Percentiles rank a stretch among this genome's conserved stretches.
Conservation (phyloP, 164 flowering plant genomes). For the Macadamia tetraphylla region DNA sequence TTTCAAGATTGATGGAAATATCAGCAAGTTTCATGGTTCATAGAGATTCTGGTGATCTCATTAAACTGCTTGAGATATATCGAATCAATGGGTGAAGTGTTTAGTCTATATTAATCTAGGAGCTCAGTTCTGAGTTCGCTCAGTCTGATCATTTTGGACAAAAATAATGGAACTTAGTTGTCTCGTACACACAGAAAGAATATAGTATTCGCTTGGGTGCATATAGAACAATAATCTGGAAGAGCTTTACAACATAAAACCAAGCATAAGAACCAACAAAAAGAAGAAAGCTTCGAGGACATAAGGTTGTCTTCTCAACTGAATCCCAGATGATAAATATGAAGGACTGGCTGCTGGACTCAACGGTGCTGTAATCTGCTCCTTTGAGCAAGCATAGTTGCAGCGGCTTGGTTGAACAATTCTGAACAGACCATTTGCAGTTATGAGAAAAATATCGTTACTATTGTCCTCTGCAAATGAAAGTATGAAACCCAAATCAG, state of each 20-base stretch:
- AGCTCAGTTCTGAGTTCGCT: too few relatives aligned
- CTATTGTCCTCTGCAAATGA: slow-evolving; percentile 81
- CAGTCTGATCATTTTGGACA: too few relatives aligned
- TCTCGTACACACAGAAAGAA: too few relatives aligned
- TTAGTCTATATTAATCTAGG: too few relatives aligned
- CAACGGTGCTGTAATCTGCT: not conserved
- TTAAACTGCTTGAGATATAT: too few relatives aligned
- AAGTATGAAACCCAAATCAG: slow-evolving; percentile 60
- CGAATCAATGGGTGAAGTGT: too few relatives aligned
- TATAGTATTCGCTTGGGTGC: too few relatives aligned
- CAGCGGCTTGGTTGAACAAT: slow-evolving; percentile 31
- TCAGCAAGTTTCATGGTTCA: too few relatives aligned
- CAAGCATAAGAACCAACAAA: slow-evolving; percentile 21
- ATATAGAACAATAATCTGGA: too few relatives aligned
- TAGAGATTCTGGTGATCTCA: too few relatives aligned
- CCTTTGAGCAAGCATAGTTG: slow-evolving; percentile 49
- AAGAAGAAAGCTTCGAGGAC: slow-evolving; percentile 18
- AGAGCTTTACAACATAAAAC: slow-evolving; percentile 5
- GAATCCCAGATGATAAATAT: slow-evolving; percentile 23
- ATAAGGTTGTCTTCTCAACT: slow-evolving; percentile 1
- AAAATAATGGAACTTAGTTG: too few relatives aligned
- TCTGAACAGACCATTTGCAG: slow-evolving; percentile 74
- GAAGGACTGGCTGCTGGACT: slow-evolving; percentile 28
- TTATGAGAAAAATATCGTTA: slow-evolving; percentile 53
- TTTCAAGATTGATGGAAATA: too few relatives aligned